Percentiles rank a stretch among this genome's conserved stretches.
phyloP scores from a whole-genome alignment of 805 yeast genomes.

The Myxozyma neglecta region DNA sequence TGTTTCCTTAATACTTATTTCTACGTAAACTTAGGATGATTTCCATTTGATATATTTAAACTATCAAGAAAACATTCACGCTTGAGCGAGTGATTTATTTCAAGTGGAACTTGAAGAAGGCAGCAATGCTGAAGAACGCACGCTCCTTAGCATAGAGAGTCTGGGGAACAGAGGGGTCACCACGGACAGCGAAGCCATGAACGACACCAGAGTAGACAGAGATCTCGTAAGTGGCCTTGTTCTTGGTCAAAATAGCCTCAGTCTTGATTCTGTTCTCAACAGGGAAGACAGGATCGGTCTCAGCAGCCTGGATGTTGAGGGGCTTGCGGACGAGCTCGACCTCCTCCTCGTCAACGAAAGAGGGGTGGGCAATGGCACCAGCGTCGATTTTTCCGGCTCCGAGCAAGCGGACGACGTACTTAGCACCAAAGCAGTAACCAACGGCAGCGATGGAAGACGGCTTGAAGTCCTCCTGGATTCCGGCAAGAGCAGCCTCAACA shows the following conservation, averaged over 20 bases:
- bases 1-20: neutral
- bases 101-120: slow-evolving; percentile 22
- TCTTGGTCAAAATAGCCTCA: slow-evolving; percentile 56
- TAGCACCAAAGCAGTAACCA: slow-evolving; percentile 89
- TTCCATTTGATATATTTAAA: neutral
- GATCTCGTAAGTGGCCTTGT: slow-evolving; percentile 57
- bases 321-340: slow-evolving; percentile 62
- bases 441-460: slow-evolving; percentile 56
- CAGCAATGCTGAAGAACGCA: slow-evolving; percentile 21
- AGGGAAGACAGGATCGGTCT: slow-evolving; percentile 63
- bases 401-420: slow-evolving; percentile 57
- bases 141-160: slow-evolving; percentile 29
- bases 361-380: slow-evolving; percentile 84
- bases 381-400: slow-evolving; percentile 47
- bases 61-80: neutral
- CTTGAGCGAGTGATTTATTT: slow-evolving; percentile 9
- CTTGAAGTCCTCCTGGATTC: slow-evolving; percentile 47
- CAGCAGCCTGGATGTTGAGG: slow-evolving; percentile 67
- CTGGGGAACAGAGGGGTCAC: slow-evolving; percentile 26
- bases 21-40: neutral
- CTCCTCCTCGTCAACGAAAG: slow-evolving; percentile 66
- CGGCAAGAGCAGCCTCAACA: slow-evolving; percentile 50
- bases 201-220: slow-evolving; percentile 60
- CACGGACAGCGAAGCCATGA: slow-evolving; percentile 72
- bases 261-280: slow-evolving; percentile 62